A percentile compares a stretch with the other conserved stretches of the same genome.
Conservation (phyloP, 23 red algal species). For the Gracilaria gracilis region DNA sequence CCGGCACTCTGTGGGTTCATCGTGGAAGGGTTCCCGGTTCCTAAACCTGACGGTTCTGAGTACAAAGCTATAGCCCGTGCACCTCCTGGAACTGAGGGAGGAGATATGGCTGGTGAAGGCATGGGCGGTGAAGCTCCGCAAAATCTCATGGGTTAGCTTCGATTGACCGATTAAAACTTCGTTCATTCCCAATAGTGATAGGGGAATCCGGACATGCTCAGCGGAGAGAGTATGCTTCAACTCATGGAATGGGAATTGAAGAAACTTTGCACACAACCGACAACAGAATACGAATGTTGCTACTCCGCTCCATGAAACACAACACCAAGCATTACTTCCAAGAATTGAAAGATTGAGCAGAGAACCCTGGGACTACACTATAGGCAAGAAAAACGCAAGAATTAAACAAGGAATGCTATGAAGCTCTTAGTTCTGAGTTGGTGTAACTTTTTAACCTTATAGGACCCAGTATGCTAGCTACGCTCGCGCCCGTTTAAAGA, state of each 20-base stretch:
- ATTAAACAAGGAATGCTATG: too few relatives aligned
- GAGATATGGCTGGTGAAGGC: background rate
- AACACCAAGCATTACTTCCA: too few relatives aligned
- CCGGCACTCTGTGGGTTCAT: constrained; percentile 72
- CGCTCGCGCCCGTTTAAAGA: background rate
- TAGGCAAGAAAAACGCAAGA: too few relatives aligned
- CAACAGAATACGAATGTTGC: too few relatives aligned
- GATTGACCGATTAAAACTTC: background rate
- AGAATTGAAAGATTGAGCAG: too few relatives aligned
- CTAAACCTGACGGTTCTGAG: constrained; percentile 58
- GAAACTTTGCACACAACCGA: too few relatives aligned
- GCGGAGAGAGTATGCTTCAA: too few relatives aligned
- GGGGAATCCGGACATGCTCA: background rate
- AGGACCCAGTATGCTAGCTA: background rate
- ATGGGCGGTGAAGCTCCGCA: background rate
- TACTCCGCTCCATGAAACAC: too few relatives aligned
- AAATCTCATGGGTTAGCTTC: background rate
- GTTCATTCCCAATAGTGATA: background rate
- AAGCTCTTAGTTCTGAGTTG: too few relatives aligned
- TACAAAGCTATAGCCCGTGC: constrained; percentile 61
- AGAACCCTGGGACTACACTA: too few relatives aligned
- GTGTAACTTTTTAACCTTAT: background rate
- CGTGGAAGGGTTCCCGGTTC: constrained; percentile 72
- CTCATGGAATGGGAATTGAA: too few relatives aligned
- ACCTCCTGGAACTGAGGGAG: background rate